Base-by-base conservation (phyloP, 2,329 filamentous ascomycete species). In the Seiridium unicorne region DNA sequence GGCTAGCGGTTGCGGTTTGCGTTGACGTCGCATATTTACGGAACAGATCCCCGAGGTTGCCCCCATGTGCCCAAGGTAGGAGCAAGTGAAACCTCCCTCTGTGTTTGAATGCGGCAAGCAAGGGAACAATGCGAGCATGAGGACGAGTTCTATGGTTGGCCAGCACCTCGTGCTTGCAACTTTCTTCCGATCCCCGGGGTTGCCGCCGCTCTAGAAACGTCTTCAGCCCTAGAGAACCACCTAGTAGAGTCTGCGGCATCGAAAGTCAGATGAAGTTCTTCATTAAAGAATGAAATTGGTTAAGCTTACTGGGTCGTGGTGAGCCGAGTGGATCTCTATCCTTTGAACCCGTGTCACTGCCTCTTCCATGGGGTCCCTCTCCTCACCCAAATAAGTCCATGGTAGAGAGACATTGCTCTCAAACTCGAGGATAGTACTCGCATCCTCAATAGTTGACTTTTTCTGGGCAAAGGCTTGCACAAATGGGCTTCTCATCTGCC, bases 41-140 rank as follows among this genome's bases (percentile, higher is more conserved):
- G 61, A 62, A 65, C 8, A 65, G 44, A 3, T 57, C 31, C 26
- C 51, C 34, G 7, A 65, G 62, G 34, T 62, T 51, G 13, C 62
- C 60, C 1, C 44, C 48, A 10, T 13, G 13, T 26, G 63, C 63
- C 32, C 44, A 64, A 5, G 63, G 63, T 8, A 65, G 60, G 13
- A 65, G n/a, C n/a, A 65, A 42, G 34, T 65, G 58, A 18, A 57
- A 62, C 10, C 44, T 10, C 2, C 51, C 5, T 44, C 57, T 18
- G 44, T 60, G 36, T 47, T 62, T 57, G 44, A 65, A 63, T n/a
- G 62, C 63, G 8, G 57, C 35, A 18, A 64, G 58, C 4, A 65
- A 51, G 32, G 63, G 62, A 9, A 62, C 56, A 13, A 65, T 61
- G 8, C 55, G 56, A 9, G 58, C 47, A 44, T 65, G 63, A 11